Evolutionary conservation across 2,329 filamentous ascomycete species (phyloP).

Genomic region (Colletotrichum graminicola): DNA sequence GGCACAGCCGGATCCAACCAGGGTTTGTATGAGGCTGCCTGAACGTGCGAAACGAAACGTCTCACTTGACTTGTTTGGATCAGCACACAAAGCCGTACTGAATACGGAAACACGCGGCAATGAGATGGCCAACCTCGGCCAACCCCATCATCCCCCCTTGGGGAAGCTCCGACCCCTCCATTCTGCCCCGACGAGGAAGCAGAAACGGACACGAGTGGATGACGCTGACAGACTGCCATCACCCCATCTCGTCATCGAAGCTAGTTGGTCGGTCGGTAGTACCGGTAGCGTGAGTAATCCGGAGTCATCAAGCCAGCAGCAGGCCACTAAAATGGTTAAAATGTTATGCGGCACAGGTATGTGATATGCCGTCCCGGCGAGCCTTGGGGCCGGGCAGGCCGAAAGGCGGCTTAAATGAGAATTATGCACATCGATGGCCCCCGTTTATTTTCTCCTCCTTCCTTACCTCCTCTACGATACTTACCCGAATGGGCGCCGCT

Average conservation of each 20-base stretch:
- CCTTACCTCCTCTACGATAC: background rate
- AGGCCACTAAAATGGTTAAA: background rate
- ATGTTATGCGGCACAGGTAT: background rate
- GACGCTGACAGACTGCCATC: background rate
- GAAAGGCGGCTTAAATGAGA: slow-evolving; percentile 28
- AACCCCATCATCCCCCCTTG: background rate
- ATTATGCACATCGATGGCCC: slow-evolving; percentile 15
- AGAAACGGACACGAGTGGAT: slow-evolving; percentile 9
- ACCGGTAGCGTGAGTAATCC: background rate
- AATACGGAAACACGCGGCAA: background rate
- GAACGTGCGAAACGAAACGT: background rate
- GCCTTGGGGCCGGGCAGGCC: slow-evolving; percentile 24
- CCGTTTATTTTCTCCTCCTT: background rate
- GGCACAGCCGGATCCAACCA: background rate
- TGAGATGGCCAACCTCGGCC: background rate
- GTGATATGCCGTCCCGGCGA: slow-evolving; percentile 1
- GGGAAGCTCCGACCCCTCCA: background rate
- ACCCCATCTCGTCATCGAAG: background rate
- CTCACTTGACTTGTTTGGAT: background rate
- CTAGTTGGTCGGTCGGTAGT: background rate
- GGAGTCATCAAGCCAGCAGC: background rate
- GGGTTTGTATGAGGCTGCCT: background rate
- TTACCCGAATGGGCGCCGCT: slow-evolving; percentile 26
- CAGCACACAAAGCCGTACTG: background rate
- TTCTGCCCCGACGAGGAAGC: background rate